These are phyloP conservation scores for Phytopythium aichiense DNA, from an alignment of 352 stramenopile species.

Conservation along the genomic window DNA sequence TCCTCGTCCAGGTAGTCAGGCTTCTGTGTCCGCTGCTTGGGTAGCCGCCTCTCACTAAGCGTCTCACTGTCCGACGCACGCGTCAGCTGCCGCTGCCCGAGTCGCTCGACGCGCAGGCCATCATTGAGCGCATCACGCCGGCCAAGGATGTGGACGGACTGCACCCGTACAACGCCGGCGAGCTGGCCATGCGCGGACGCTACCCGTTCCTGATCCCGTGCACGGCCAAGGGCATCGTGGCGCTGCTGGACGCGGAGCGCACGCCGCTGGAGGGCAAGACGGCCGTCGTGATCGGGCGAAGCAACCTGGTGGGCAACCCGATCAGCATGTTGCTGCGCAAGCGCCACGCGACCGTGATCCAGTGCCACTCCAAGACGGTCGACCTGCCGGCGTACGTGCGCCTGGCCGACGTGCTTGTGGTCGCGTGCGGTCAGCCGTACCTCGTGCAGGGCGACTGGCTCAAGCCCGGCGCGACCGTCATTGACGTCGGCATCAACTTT, in stretches of 20 bases:
- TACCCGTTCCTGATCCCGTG: slow-evolving; percentile 92
- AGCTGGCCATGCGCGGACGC: slow-evolving; percentile 83
- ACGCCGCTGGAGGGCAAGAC: slow-evolving; percentile 92
- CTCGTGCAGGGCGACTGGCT: slow-evolving; percentile 96
- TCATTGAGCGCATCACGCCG: slow-evolving; percentile 92
- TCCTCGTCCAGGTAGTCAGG: slow-evolving; percentile 72
- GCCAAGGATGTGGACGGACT: slow-evolving; percentile 99
- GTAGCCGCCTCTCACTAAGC: neutral
- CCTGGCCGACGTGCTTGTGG: slow-evolving; percentile 96
- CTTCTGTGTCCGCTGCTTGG: too few relatives aligned
- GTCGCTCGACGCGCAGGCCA: slow-evolving; percentile 90
- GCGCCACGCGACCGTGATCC: slow-evolving; percentile 96
- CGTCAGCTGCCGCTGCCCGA: slow-evolving; percentile 89
- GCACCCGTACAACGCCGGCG: slow-evolving; percentile 96
- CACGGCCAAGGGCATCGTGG: slow-evolving; percentile 97
- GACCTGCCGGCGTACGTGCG: slow-evolving; percentile 87
- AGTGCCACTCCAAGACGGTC: slow-evolving; percentile 95
- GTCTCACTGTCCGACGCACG: neutral
- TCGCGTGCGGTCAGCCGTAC: slow-evolving; percentile 93
- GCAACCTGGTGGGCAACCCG: slow-evolving; percentile 97
- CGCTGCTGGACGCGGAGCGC: slow-evolving; percentile 89
- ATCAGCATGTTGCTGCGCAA: slow-evolving; percentile 95
- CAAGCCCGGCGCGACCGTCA: slow-evolving; percentile 95
- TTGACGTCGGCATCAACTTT: slow-evolving; percentile 99
- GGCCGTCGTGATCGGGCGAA: slow-evolving; percentile 96